A percentile compares a stretch with the other conserved stretches of the same genome.
phyloP scores from a whole-genome alignment of 225 moss, liverwort and hornwort species.

The Sphagnum contortum region DNA sequence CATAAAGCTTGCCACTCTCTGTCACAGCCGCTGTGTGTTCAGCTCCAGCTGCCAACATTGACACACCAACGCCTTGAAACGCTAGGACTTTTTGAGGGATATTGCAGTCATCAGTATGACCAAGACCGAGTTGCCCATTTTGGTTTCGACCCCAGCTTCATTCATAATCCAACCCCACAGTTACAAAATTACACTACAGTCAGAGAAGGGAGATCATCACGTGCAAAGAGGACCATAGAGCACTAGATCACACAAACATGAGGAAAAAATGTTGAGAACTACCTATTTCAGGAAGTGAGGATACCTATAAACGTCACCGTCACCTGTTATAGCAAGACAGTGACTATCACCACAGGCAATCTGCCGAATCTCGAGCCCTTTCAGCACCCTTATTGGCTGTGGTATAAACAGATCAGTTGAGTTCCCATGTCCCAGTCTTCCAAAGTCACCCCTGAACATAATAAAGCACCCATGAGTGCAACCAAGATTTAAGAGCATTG shows the following conservation, averaged over 20 bases:
- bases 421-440: constrained; percentile 88
- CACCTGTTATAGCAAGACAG: constrained; percentile 70
- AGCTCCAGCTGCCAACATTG: constrained; percentile 76
- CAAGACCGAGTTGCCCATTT: constrained; percentile 91
- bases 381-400: constrained; percentile 62
- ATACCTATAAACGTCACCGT: constrained; percentile 80
- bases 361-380: constrained; percentile 66
- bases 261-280: too few species aligned
- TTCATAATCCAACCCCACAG: constrained; percentile 9
- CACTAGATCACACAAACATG: too few species aligned
- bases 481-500: background rate
- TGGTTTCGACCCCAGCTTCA: constrained; percentile 93
- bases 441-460: constrained; percentile 79
- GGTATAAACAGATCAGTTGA: constrained; percentile 89
- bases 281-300: too few species aligned
- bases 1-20: constrained; percentile 74
- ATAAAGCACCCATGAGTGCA: background rate
- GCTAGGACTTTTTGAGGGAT: constrained; percentile 63
- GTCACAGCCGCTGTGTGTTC: constrained; percentile 90
- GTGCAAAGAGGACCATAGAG: too few species aligned
- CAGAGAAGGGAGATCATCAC: too few species aligned
- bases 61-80: constrained; percentile 75
- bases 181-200: too few species aligned
- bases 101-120: constrained; percentile 65
- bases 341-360: constrained; percentile 92